phyloP scores from a whole-genome alignment of 108 stramenopile species.

The Conticribra weissflogii region DNA sequence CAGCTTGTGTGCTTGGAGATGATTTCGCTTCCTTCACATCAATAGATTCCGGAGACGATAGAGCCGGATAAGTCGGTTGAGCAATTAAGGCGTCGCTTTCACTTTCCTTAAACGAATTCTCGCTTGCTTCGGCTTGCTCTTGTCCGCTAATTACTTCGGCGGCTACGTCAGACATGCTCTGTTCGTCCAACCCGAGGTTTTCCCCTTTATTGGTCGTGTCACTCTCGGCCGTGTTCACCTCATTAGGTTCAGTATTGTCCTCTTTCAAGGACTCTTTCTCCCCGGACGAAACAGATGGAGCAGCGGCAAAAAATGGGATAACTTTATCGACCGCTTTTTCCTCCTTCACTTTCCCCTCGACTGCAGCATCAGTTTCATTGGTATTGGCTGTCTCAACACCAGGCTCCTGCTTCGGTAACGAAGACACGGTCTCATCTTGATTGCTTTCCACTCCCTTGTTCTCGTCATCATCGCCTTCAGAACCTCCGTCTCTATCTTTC shows the following conservation, averaged over 20 bases:
- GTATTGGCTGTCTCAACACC: not conserved
- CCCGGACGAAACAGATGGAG: not conserved
- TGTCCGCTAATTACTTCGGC: conserved; percentile 2
- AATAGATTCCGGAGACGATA: no score
- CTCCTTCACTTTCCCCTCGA: not conserved
- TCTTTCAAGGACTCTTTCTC: not conserved
- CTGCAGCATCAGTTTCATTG: no score
- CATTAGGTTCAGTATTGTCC: not conserved
- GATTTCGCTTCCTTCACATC: no score
- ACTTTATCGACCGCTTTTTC: not conserved
- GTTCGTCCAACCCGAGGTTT: no score
- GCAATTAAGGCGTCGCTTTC: no score
- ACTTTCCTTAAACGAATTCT: no score
- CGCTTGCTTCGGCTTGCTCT: not conserved
- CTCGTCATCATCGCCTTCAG: not conserved
- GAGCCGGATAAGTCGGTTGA: no score
- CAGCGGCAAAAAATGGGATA: not conserved
- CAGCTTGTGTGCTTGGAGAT: conserved; percentile 28
- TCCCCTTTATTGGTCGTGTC: not conserved
- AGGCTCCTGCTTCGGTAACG: not conserved
- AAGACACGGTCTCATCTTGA: not conserved
- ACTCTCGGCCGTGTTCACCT: not conserved
- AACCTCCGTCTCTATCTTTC: conserved; percentile 1
- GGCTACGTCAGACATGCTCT: not conserved
- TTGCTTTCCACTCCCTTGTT: not conserved